Evolutionary conservation across 139 green algal species (phyloP), one percentile per base, ranked within the genome.

Genomic region (Chlamydomonas sphaeroides): DNA sequence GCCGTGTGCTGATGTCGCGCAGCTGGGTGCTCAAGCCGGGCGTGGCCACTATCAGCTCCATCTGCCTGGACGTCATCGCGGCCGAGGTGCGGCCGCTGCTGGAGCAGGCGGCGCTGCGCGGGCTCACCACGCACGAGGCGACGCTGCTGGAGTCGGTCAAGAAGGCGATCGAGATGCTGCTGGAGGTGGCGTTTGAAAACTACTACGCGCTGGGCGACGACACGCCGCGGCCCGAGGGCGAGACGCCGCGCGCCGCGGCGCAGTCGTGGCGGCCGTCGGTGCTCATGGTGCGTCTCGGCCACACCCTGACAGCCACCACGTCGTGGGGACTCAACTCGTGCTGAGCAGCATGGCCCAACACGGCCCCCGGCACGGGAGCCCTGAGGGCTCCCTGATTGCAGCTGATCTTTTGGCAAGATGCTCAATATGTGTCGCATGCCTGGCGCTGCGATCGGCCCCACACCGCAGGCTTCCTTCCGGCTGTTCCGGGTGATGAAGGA

Each of bases 21-120:
- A 87, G 88, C 65, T 91, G 88, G 88, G 80, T 89, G 68, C 77
- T 91, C 36, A 85, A 86, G 70, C 88, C 88, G 20, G 80, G 84
- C 32, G 80, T 91, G 15, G 80, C 80, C 53, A 85, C 83, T 33
- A 81, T 84, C n/a, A 88, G 75, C 61, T 65, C 70, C 32, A 63
- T 56, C 32, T 91, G 88, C 78, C 85, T 91, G 56, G 68, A 87
- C 33, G 72, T 89, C 21, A 72, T 91, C 78, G 66, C 62, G 5
- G 11, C 30, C 32, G 53, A 79, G 70, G 36, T 91, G 65, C 61
- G 42, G 39, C 63, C 74, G 18, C 66, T 91, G 63, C 79, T 91
- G 62, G 68, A 87, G 80, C 84, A 91, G 75, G 68, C 42, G 23
- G 23, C 61, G 17, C 4, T 53, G 38, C 59, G 38, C 26, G 48